A percentile compares a stretch with the other conserved stretches of the same genome.
Evolutionary conservation across 163 green algal genomes (phyloP).

Genomic region (Scenedesmus sp.): DNA sequence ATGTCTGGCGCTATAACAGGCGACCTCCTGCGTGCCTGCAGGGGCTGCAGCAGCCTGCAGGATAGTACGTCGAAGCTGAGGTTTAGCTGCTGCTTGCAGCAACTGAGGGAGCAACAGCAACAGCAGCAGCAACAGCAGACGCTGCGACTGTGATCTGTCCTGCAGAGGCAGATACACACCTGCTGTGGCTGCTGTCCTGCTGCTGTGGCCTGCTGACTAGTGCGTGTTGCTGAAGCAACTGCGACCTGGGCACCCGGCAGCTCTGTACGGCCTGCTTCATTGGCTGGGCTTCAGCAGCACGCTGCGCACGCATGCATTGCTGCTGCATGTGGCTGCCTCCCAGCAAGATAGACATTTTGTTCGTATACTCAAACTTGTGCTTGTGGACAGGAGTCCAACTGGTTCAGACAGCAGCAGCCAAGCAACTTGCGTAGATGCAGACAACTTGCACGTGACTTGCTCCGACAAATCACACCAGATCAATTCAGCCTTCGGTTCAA

Average conservation of each 20-base stretch:
- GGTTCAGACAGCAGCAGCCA: not conserved
- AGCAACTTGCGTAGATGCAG: not conserved
- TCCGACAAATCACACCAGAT: not conserved
- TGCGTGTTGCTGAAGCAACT: slow-evolving; percentile 32
- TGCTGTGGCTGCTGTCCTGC: slow-evolving; percentile 38
- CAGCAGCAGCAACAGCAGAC: not conserved
- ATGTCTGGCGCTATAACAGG: slow-evolving; percentile 59
- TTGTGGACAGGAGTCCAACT: not conserved
- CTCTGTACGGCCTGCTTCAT: slow-evolving; percentile 23
- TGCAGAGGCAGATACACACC: slow-evolving; percentile 1
- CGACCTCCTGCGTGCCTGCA: slow-evolving; percentile 49
- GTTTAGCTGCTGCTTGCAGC: not conserved
- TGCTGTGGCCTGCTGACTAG: not conserved
- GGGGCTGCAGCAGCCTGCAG: slow-evolving; percentile 36
- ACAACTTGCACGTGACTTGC: not conserved
- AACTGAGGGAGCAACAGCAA: not conserved
- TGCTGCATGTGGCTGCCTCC: slow-evolving; percentile 24
- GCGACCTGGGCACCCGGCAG: not conserved
- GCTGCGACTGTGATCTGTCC: not conserved
- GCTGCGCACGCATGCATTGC: slow-evolving; percentile 22
- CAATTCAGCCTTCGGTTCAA: not conserved
- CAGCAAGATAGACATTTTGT: not conserved
- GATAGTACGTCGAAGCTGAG: not conserved
- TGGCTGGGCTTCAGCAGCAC: slow-evolving; percentile 20
- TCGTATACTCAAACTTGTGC: not conserved